Evolutionary conservation across 2,329 filamentous ascomycete genomes (phyloP), one percentile per base, ranked within the genome.

Genomic region (Fusarium bactridioides): DNA sequence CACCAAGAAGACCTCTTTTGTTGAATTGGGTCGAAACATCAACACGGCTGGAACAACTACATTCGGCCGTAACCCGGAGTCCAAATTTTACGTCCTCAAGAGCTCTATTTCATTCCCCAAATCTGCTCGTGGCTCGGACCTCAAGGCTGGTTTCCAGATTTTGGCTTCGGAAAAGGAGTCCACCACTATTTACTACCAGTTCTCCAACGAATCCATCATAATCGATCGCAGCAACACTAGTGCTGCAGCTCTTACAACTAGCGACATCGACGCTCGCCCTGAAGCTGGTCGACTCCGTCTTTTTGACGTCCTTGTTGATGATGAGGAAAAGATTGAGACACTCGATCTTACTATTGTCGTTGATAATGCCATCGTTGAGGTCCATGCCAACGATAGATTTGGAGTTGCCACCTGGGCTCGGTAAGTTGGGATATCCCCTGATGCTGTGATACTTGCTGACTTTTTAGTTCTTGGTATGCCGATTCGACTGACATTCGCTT

Each of bases 121-220:
- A 19, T 73, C 77, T 15, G 80, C 80, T 3, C 81, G 83, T 11
- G 69, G 64, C n/a, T 76, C 75, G 3, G 72, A 79, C 25, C 70
- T 83, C 8, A 81, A 80, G 66, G 82, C 81, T 23, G 83, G 83
- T 19, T 82, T 85, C 65, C 79, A 81, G 53, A 83, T 85, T 45
- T 72, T 84, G 7, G 79, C 80, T 4, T 83, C 82, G 10, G 73
- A 81, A 6, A 71, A 80, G 29, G 83, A 85, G 71, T 79, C 78
- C 16, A 84, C 83, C 9, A 80, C 77, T 16, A 80, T 85, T 43
- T 84, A 83, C 74, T 84, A 85, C 71, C 82, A 84, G 54, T 83
- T 85, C 72, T 82, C 80, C 6, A 84, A 84, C 70, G 83, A 85
- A 70, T 81, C 79, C 25, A 66, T 85, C 45, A 76, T 83, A 38